A percentile compares a stretch with the other conserved stretches of the same genome.
These are phyloP conservation scores for Piper longum DNA, from an alignment of 164 flowering plant species.

Conservation along the genomic window DNA sequence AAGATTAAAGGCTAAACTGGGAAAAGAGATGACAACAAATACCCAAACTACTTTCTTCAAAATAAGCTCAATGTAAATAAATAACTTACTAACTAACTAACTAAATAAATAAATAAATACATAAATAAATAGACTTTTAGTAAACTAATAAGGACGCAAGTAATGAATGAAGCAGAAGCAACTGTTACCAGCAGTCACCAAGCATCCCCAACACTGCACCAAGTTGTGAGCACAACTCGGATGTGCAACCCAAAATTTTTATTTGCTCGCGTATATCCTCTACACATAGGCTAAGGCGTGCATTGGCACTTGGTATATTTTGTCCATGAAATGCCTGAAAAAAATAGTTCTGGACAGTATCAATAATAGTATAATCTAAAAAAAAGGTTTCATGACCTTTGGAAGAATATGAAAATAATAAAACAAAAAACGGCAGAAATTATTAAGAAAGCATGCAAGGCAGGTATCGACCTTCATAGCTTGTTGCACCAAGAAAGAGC, in stretches of 20 bases:
- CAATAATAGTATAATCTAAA: not conserved
- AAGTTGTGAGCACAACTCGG: slow-evolving; percentile 89
- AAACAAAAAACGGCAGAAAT: not conserved
- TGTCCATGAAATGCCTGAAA: slow-evolving; percentile 82
- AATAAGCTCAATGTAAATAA: too few relatives aligned
- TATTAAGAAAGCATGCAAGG: not conserved
- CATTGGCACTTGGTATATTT: slow-evolving; percentile 84
- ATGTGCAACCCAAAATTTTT: slow-evolving; percentile 42
- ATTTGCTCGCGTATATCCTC: slow-evolving; percentile 76
- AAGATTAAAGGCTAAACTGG: too few relatives aligned
- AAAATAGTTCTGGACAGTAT: not conserved
- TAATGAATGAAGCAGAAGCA: not conserved
- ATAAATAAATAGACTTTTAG: too few relatives aligned
- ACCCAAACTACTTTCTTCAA: too few relatives aligned
- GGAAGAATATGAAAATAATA: not conserved
- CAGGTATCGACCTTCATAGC: slow-evolving; percentile 81
- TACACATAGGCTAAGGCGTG: slow-evolving; percentile 72
- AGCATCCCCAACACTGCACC: slow-evolving; percentile 98
- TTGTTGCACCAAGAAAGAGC: slow-evolving; percentile 91
- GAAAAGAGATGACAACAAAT: too few relatives aligned
- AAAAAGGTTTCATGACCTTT: not conserved
- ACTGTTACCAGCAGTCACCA: slow-evolving; percentile 86
- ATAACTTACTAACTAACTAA: too few relatives aligned
- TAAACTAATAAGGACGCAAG: not conserved
- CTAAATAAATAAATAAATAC: too few relatives aligned